Base-by-base conservation (phyloP, 768 basidiomycete genomes). In the Flagelloscypha sp. region DNA sequence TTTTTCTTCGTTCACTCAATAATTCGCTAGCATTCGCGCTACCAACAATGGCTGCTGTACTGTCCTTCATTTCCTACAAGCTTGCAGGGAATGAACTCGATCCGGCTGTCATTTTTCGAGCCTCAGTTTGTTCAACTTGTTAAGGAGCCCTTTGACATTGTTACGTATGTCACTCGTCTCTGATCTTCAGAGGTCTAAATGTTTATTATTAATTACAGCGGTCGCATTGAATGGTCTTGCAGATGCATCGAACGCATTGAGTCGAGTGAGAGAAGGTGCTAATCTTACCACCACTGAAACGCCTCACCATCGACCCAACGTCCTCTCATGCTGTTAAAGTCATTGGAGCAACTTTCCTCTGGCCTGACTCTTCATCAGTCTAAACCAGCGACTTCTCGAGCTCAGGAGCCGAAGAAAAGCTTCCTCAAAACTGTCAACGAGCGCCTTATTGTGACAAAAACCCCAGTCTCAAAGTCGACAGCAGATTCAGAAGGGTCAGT, bases 41-140 rank as follows among this genome's bases (percentile, higher is more conserved):
- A 3, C 76, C 76, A n/a, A n/a, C n/a, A n/a, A n/a, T n/a, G n/a
- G n/a, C n/a, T n/a, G n/a, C n/a, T n/a, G n/a, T n/a, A n/a, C n/a
- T n/a, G n/a, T n/a, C n/a, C n/a, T n/a, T n/a, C n/a, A n/a, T n/a
- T n/a, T n/a, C n/a, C n/a, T n/a, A n/a, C n/a, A n/a, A n/a, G n/a
- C n/a, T n/a, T 20, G 55, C 66, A 0, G 70, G 69, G 0, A 70
- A 74, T 40, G 16, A 50, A 6, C 59, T 72, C 19, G 47, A 65
- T 7, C 57, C 80, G 0, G 72, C 74, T 0, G 61, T 63, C 27
- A 59, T 79, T 82, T 82, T 52, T 63, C 80, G 22, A 76, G 74
- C 29, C 58, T 82, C 30, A 68, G 70, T 2, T 57, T 77, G 8
- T 81, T 80, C 63, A 66, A 78, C 41, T 56, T 82, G 2, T 55